Conservation (phyloP, 306 rosid species). For the Boehmeria nivea region DNA sequence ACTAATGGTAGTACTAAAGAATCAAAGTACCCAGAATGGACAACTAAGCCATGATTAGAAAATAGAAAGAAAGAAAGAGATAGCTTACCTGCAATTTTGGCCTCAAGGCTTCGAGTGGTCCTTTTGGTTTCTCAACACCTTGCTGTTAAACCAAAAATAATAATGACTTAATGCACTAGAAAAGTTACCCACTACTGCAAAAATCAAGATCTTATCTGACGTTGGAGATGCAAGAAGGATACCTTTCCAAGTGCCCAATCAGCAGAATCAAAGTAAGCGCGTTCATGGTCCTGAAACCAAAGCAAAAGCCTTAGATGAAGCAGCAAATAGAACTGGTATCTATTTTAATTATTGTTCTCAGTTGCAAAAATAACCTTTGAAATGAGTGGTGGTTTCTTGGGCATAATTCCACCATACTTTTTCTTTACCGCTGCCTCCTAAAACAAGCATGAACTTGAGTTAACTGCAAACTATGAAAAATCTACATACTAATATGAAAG, state of each 20-base stretch:
- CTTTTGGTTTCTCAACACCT: conserved; percentile 94
- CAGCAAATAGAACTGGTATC: background rate
- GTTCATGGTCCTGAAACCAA: conserved; percentile 82
- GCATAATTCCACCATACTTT: conserved; percentile 84
- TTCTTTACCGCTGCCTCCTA: conserved; percentile 82
- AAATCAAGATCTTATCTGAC: conserved; percentile 10
- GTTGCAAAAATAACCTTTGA: conserved; percentile 50
- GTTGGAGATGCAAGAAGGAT: conserved; percentile 14
- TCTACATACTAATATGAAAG: no score
- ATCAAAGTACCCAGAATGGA: no score
- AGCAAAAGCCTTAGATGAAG: conserved; percentile 21
- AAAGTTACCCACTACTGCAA: conserved; percentile 3
- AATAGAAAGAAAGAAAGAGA: no score
- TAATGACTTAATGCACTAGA: conserved; percentile 17
- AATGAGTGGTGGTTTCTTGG: conserved; percentile 86
- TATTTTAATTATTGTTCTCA: background rate
- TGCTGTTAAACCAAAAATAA: conserved; percentile 51
- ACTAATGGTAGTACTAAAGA: no score
- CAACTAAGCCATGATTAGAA: background rate
- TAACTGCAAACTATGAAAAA: no score
- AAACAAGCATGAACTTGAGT: conserved; percentile 22
- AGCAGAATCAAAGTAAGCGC: conserved; percentile 96
- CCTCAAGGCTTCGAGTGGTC: conserved; percentile 95
- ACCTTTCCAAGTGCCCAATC: conserved; percentile 99
- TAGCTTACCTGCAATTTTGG: conserved; percentile 77